Conservation (phyloP, 495 filamentous ascomycete genomes). For the Pyronema omphalodes region DNA sequence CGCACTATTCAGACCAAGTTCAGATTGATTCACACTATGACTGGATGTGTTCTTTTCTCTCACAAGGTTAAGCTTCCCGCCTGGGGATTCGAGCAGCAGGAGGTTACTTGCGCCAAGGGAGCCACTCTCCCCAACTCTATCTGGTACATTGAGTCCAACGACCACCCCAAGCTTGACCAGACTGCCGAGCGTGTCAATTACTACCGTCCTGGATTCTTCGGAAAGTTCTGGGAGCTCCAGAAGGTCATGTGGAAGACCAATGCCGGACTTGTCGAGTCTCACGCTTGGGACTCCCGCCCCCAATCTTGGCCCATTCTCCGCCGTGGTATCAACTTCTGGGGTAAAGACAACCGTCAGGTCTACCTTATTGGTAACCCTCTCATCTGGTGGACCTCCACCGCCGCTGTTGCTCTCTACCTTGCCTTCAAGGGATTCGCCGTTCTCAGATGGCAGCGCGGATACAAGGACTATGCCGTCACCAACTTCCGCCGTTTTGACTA, state of each 20-base stretch:
- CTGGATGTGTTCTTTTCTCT: slow-evolving; percentile 87
- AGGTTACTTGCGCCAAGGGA: slow-evolving; percentile 88
- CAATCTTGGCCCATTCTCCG: slow-evolving; percentile 81
- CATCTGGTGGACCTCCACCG: slow-evolving; percentile 82
- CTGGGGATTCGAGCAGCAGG: slow-evolving; percentile 93
- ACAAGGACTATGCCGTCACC: slow-evolving; percentile 58
- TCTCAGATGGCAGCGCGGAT: slow-evolving; percentile 86
- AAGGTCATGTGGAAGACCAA: slow-evolving; percentile 99
- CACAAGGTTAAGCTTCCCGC: slow-evolving; percentile 97
- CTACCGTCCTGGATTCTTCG: slow-evolving; percentile 81
- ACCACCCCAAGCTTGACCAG: slow-evolving; percentile 52
- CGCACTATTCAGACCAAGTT: slow-evolving; percentile 96
- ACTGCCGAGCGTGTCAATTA: slow-evolving; percentile 90
- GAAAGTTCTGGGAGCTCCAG: slow-evolving; percentile 98
- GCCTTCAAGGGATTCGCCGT: slow-evolving; percentile 74
- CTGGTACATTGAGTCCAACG: slow-evolving; percentile 88
- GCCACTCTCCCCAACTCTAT: slow-evolving; percentile 88
- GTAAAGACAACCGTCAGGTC: slow-evolving; percentile 79
- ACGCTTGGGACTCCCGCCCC: slow-evolving; percentile 94
- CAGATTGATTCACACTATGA: slow-evolving; percentile 86
- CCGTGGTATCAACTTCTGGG: slow-evolving; percentile 99
- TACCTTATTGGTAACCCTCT: slow-evolving; percentile 92
- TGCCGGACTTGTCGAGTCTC: slow-evolving; percentile 85
- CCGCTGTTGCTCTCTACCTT: slow-evolving; percentile 59
- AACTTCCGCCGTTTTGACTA: slow-evolving; percentile 95